A percentile compares a stretch with the other conserved stretches of the same genome.
These are phyloP conservation scores for Globisporangium takayamanum DNA, from an alignment of 352 stramenopile genomes.

Conservation along the genomic window DNA sequence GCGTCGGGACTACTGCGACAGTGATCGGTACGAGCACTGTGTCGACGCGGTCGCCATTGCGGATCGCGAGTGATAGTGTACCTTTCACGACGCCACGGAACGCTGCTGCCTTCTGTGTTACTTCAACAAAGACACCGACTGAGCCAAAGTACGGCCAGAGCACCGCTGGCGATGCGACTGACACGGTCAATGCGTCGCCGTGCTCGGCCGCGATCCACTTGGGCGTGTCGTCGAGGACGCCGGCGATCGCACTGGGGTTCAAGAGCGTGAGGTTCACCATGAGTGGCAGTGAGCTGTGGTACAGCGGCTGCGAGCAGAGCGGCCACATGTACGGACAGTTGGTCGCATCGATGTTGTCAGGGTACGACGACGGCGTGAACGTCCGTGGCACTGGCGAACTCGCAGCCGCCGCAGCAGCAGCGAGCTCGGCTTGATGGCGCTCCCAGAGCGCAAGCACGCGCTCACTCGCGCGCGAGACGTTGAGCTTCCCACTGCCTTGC, in stretches of 20 bases:
- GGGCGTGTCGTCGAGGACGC: slow-evolving; percentile 35
- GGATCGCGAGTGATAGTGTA: slow-evolving; percentile 37
- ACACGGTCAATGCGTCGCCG: slow-evolving; percentile 45
- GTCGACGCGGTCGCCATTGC: slow-evolving; percentile 30
- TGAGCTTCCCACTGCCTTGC: slow-evolving; percentile 71
- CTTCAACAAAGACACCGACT: slow-evolving; percentile 62
- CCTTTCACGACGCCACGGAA: slow-evolving; percentile 39
- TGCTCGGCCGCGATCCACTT: slow-evolving; percentile 42
- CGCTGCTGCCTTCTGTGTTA: slow-evolving; percentile 32
- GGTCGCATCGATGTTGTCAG: slow-evolving; percentile 56
- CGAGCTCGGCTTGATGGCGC: slow-evolving; percentile 19
- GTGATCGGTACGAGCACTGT: slow-evolving; percentile 38
- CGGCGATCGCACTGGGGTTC: slow-evolving; percentile 49
- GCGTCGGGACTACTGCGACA: slow-evolving; percentile 45
- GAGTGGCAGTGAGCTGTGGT: slow-evolving; percentile 57
- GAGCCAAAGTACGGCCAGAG: slow-evolving; percentile 70
- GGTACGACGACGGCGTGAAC: slow-evolving; percentile 41
- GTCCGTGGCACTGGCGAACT: background rate
- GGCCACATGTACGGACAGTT: slow-evolving; percentile 87
- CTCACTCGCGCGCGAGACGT: slow-evolving; percentile 53
- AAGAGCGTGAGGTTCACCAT: slow-evolving; percentile 85
- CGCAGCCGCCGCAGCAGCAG: slow-evolving; percentile 8
- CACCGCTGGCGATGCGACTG: slow-evolving; percentile 35
- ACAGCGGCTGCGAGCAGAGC: slow-evolving; percentile 75
- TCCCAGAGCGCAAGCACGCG: slow-evolving; percentile 34